Base-by-base conservation (phyloP, 306 rosid species). In the Cicer arietinum region DNA sequence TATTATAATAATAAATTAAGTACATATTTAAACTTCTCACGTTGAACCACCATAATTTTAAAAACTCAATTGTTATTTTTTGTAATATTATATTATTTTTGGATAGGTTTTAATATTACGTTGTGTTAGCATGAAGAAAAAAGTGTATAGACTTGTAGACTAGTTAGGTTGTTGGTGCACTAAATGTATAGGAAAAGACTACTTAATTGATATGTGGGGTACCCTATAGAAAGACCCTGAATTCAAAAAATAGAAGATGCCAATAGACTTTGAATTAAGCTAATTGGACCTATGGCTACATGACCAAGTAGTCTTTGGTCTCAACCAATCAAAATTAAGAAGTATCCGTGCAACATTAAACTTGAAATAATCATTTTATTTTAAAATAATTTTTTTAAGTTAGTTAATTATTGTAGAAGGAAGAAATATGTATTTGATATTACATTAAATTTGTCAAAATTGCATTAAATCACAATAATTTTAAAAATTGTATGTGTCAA, bases 141-240 rank as follows among this genome's bases (percentile, higher is more conserved):
- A 12, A 30, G 6, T 12, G 41, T 30, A 1, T 12, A 59, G 43
- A 30, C 11, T 11, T 47, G 42, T 20, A 35, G 18, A 69, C 11
- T 12, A 18, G 69, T 22, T 42, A 48, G 75, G 75, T 46, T 16
- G 67, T 68, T 75, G 63, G 76, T 22, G 60, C 66, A 68, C 51
- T 58, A 50, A 74, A 65, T 59, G 72, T 59, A 50, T 16, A 46
- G 71, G 45, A 18, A 60, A 80, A 61, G 25, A 25, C n/a, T 22
- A 44, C 37, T 75, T 8, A 62, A 77, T 77, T 79, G 63, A 41
- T 65, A 48, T 63, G 85, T 86, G 85, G 90, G 82, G 7, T 81
- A 64, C 47, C 18, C n/a, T 67, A 44, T n/a, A 45, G 62, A 79
- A 64, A 79, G 77, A 67, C 67, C 79, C 82, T 50, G 67, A 61